phyloP scores from a whole-genome alignment of 495 filamentous ascomycete species.

The Tetracladium marchalianum region DNA sequence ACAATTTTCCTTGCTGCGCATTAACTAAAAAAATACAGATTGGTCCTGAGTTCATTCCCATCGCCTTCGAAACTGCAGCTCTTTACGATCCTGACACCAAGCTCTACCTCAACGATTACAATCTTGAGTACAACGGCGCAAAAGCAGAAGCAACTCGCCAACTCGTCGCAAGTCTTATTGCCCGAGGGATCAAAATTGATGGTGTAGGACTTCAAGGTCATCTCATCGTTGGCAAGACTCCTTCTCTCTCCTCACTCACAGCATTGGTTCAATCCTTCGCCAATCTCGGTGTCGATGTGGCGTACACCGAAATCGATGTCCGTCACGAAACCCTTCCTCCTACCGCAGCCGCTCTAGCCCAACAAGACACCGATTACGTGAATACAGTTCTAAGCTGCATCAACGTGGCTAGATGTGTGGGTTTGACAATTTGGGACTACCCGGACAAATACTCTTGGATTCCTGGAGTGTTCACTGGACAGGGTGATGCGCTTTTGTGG shows the following conservation, averaged over 20 bases:
- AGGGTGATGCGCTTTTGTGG: slow-evolving; percentile 48
- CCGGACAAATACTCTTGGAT: slow-evolving; percentile 52
- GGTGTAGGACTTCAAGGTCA: slow-evolving; percentile 58
- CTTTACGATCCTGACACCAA: slow-evolving; percentile 46
- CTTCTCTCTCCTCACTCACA: slow-evolving; percentile 36
- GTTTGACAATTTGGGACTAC: slow-evolving; percentile 58
- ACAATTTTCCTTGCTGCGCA: neutral
- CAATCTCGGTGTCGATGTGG: slow-evolving; percentile 47
- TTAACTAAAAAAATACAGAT: slow-evolving; percentile 17
- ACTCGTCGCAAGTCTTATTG: slow-evolving; percentile 44
- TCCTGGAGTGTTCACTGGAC: slow-evolving; percentile 41
- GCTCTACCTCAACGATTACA: slow-evolving; percentile 64
- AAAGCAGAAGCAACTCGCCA: slow-evolving; percentile 32
- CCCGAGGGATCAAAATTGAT: slow-evolving; percentile 48
- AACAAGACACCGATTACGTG: slow-evolving; percentile 50
- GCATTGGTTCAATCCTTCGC: slow-evolving; percentile 37
- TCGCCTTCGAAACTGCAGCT: slow-evolving; percentile 42
- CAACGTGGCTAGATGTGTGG: slow-evolving; percentile 46
- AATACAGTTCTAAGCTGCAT: slow-evolving; percentile 46
- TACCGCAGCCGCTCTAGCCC: slow-evolving; percentile 31
- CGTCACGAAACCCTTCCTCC: slow-evolving; percentile 36
- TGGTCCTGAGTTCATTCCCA: slow-evolving; percentile 46
- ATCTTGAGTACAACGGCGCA: slow-evolving; percentile 44
- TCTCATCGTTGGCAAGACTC: slow-evolving; percentile 46
- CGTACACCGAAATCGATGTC: slow-evolving; percentile 56